Conservation (phyloP, 495 filamentous ascomycete species). For the Staphylotrichum longicolle region DNA sequence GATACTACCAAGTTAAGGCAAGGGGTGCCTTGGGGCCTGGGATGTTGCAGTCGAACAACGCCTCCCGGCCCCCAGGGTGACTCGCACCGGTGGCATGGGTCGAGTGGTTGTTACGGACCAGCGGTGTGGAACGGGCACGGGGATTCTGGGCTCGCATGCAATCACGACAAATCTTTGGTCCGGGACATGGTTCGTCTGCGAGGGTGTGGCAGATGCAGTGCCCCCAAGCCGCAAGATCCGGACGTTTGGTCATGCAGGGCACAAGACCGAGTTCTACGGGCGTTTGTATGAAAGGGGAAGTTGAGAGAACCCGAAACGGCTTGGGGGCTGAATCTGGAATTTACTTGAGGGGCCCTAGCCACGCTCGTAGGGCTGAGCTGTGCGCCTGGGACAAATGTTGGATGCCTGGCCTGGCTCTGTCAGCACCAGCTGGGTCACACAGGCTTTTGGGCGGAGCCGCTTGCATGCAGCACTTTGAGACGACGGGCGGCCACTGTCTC, state of each 20-base stretch:
- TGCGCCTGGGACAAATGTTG: constrained; percentile 4
- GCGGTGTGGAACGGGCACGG: constrained; percentile 7
- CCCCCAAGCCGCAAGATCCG: constrained; percentile 14
- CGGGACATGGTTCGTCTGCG: background rate
- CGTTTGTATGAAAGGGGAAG: constrained; percentile 12
- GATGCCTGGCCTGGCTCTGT: constrained; percentile 23
- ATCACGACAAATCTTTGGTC: background rate
- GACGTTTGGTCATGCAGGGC: constrained; percentile 12
- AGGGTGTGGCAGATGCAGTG: constrained; percentile 10
- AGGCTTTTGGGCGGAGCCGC: constrained; percentile 18
- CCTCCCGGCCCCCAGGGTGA: constrained; percentile 12
- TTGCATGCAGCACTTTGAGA: constrained; percentile 19
- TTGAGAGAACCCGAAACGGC: constrained; percentile 9
- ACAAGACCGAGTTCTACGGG: constrained; percentile 5
- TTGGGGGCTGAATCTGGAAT: constrained; percentile 14
- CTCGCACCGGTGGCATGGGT: constrained; percentile 19
- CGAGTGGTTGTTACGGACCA: background rate
- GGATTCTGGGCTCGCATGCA: background rate
- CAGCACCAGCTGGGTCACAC: constrained; percentile 20
- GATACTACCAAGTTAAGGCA: constrained; percentile 3
- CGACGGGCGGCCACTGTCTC: background rate
- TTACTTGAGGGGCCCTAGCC: constrained; percentile 5
- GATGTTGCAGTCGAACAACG: constrained; percentile 8
- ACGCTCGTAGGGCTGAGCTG: constrained; percentile 25
- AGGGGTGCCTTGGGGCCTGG: background rate